Evolutionary conservation across 768 basidiomycete genomes (phyloP).

Genomic region (Mycena galericulata): DNA sequence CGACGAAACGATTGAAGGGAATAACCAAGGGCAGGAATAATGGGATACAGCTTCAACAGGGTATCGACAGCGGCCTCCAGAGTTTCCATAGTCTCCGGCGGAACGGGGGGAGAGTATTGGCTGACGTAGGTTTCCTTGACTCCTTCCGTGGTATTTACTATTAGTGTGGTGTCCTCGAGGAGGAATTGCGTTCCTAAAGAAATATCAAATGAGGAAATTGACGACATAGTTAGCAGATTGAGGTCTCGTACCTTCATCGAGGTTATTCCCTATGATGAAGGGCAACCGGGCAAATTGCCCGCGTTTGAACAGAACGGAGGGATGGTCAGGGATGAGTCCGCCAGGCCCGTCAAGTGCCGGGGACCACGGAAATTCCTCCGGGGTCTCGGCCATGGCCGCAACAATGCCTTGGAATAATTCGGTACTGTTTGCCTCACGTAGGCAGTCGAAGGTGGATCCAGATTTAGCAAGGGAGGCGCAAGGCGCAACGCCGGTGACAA

Average conservation of each 20-base stretch:
- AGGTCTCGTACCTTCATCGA: constrained; percentile 57
- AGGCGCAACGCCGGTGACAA: constrained; percentile 42
- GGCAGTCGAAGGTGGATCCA: constrained; percentile 47
- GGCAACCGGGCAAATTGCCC: constrained; percentile 54
- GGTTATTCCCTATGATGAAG: constrained; percentile 57
- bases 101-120: constrained; percentile 42
- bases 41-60: constrained; percentile 55
- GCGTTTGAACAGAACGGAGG: constrained; percentile 46
- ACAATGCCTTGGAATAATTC: constrained; percentile 46
- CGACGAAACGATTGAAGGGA: no score
- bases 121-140: constrained; percentile 37
- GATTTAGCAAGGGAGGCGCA: constrained; percentile 43
- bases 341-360: constrained; percentile 56
- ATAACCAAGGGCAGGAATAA: constrained; percentile 53
- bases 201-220: background rate
- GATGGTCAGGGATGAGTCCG: constrained; percentile 53
- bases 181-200: constrained; percentile 49
- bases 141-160: constrained; percentile 40
- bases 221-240: background rate
- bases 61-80: constrained; percentile 35
- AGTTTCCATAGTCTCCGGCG: constrained; percentile 25
- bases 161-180: constrained; percentile 27
- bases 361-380: constrained; percentile 44
- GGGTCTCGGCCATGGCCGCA: constrained; percentile 35
- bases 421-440: constrained; percentile 43